These are phyloP conservation scores for Pseudocercospora crystallina DNA, from an alignment of 2,329 filamentous ascomycete species.

Conservation along the genomic window DNA sequence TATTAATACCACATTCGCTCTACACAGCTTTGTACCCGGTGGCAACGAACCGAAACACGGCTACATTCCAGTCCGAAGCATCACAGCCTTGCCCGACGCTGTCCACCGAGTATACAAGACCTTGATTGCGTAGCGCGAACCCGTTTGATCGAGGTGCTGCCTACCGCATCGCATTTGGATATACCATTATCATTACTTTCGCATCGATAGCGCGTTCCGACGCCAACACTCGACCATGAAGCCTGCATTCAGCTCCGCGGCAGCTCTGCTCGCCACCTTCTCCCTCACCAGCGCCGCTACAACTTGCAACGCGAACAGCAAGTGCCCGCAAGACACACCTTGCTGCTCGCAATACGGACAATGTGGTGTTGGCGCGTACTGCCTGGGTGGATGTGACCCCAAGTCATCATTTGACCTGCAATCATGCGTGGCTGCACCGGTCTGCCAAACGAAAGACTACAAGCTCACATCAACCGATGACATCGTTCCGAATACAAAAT, in stretches of 20 bases:
- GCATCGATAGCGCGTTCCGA: no score
- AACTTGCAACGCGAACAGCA: slow-evolving; percentile 32
- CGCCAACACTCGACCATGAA: slow-evolving; percentile 23
- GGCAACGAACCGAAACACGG: slow-evolving; percentile 4
- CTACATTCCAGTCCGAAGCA: not conserved
- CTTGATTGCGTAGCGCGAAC: no score
- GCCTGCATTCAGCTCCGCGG: slow-evolving; percentile 30
- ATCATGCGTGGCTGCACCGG: slow-evolving; percentile 79
- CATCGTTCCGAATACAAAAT: slow-evolving; percentile 71
- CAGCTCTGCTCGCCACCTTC: slow-evolving; percentile 34
- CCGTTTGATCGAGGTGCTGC: no score
- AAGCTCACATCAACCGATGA: slow-evolving; percentile 70
- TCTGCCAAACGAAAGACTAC: slow-evolving; percentile 74
- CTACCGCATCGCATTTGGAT: no score
- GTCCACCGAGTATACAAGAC: slow-evolving; percentile 6
- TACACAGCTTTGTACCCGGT: slow-evolving; percentile 5
- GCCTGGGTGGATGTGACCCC: slow-evolving; percentile 91
- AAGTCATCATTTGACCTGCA: slow-evolving; percentile 78
- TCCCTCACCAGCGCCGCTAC: slow-evolving; percentile 29
- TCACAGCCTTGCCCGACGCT: not conserved
- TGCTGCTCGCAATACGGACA: slow-evolving; percentile 69
- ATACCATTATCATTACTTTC: no score
- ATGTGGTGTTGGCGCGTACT: slow-evolving; percentile 92
- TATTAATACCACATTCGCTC: slow-evolving; percentile 6
- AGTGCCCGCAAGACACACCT: slow-evolving; percentile 34